A percentile compares a stretch with the other conserved stretches of the same genome.
Conservation (phyloP, 345 rosid genomes). For the Aquilaria sinensis region DNA sequence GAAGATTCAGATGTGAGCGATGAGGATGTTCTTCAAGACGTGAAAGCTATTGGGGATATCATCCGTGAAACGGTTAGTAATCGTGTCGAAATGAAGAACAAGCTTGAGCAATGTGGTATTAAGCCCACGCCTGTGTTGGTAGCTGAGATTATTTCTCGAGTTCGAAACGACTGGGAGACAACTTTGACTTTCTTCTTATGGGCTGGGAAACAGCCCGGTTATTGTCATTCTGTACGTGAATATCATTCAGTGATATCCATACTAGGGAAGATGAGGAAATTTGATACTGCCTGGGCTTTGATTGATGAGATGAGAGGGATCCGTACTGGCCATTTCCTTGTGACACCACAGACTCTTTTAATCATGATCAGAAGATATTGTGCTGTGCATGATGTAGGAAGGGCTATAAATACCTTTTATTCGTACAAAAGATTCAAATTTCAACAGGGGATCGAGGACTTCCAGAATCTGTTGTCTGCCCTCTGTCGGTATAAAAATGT, state of each 20-base stretch:
- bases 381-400: constrained; percentile 76
- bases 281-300: constrained; percentile 84
- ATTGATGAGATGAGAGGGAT: constrained; percentile 80
- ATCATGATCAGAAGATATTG: constrained; percentile 89
- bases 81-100: constrained; percentile 35
- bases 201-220: constrained; percentile 65
- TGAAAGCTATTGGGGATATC: constrained; percentile 31
- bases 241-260: constrained; percentile 77
- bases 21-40: constrained; percentile 34
- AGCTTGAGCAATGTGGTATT: constrained; percentile 54
- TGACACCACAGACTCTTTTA: constrained; percentile 68
- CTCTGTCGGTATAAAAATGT: constrained; percentile 92
- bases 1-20: constrained; percentile 10
- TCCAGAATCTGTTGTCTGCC: constrained; percentile 83
- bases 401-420: constrained; percentile 77
- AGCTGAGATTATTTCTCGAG: constrained; percentile 60
- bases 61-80: constrained; percentile 29
- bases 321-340: constrained; percentile 40
- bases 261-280: constrained; percentile 84
- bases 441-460: constrained; percentile 63
- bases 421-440: constrained; percentile 58
- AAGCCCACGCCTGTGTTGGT: constrained; percentile 52
- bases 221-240: constrained; percentile 51
- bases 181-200: constrained; percentile 83
- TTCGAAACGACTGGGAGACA: constrained; percentile 81